Evolutionary conservation across 441 rosid genomes (phyloP), one percentile per base, ranked within the genome.

Genomic region (Aleurites moluccanus): DNA sequence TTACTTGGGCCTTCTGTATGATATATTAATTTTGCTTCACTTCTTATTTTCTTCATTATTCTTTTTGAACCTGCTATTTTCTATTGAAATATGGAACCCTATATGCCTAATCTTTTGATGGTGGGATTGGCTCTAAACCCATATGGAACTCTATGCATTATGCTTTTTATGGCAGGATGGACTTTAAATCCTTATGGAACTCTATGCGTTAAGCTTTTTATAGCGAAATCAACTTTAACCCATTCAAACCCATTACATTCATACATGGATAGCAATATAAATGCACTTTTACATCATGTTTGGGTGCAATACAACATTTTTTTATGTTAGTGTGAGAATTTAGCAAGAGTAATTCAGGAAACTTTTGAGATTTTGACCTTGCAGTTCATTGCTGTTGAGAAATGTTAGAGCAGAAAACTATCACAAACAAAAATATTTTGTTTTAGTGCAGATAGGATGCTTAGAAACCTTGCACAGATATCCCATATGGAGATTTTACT

Each of bases 11-110:
- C 11, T 55, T 55, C 44, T 60, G 23, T 59, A 25, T 28, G 45
- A 28, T 30, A 18, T 28, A 27, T 10, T 62, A 20, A 47, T 72
- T 44, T 44, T 30, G 15, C 42, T 60, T 13, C 57, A 55, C 73
- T 33, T 35, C 27, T 40, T 25, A 71, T 27, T 60, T 71, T 59
- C 53, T 71, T 66, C 65, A 25, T 10, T 52, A 71, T 42, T 71
- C 57, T 53, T n/a, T 53, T 20, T n/a, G 25, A 53, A 53, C 57
- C 9, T 68, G 55, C 42, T 18, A 27, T 38, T 40, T 57, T 71
- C 20, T 66, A 45, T 66, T 66, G 70, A 66, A 70, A 20, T 25
- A 28, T 25, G 45, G 45, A 40, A 20, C 27, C 16, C 21, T n/a
- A 8, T 35, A 9, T 21, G 9, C 10, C 10, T 64, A 20, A 33